Evolutionary conservation across 192 early-diverging fungal genomes (phyloP).

Genomic region (Linnemannia elongata): DNA sequence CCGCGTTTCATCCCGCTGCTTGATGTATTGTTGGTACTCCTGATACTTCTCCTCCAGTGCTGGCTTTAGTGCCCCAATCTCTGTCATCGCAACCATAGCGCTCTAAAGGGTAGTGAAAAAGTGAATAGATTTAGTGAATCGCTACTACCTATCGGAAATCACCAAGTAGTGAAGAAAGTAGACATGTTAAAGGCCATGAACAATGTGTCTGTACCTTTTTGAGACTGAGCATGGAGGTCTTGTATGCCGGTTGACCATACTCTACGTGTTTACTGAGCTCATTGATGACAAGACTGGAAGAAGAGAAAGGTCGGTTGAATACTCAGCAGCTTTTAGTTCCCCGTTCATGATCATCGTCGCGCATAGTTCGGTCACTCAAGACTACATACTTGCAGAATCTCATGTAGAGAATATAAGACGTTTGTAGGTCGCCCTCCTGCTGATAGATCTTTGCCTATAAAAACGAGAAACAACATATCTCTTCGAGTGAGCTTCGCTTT

Average conservation of each 20-base stretch:
- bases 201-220: conserved; percentile 36
- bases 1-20: conserved; percentile 49
- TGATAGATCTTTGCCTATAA: conserved; percentile 64
- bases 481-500: not conserved
- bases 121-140: not conserved
- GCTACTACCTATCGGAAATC: not conserved
- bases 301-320: not conserved
- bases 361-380: not conserved
- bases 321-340: not conserved
- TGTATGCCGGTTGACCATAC: conserved; percentile 63
- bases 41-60: conserved; percentile 66
- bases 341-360: not conserved
- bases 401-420: conserved; percentile 80
- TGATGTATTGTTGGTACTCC: conserved; percentile 57
- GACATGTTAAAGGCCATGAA: not conserved
- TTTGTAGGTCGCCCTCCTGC: conserved; percentile 74
- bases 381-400: conserved; percentile 67
- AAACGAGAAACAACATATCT: not conserved
- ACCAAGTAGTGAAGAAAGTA: not conserved
- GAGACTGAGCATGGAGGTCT: conserved; percentile 26
- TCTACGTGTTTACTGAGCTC: conserved; percentile 71
- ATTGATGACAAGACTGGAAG: conserved; percentile 66
- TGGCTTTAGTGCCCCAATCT: conserved; percentile 70
- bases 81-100: conserved; percentile 50
- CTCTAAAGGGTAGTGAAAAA: conserved; percentile 6